phyloP scores from a whole-genome alignment of 2,329 filamentous ascomycete genomes.

The Thielaviopsis euricoi region DNA sequence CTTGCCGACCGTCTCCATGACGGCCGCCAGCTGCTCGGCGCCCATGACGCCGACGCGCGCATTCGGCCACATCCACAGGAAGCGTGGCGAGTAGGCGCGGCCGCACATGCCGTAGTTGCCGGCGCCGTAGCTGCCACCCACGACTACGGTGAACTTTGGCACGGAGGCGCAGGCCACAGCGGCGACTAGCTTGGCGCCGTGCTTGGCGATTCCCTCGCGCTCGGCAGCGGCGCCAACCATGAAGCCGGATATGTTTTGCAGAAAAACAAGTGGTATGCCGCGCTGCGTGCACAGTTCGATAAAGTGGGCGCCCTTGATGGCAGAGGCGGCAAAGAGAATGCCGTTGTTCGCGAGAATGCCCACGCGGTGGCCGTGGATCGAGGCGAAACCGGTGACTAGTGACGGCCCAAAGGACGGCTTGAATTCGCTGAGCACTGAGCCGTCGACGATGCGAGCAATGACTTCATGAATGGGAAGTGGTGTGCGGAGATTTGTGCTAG shows the following conservation, averaged over 20 bases:
- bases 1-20: conserved; percentile 87
- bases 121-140: conserved; percentile 83
- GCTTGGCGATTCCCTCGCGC: conserved; percentile 90
- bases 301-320: conserved; percentile 91
- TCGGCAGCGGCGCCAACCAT: conserved; percentile 94
- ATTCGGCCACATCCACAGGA: conserved; percentile 96
- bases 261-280: conserved; percentile 74
- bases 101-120: conserved; percentile 99
- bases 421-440: conserved; percentile 81
- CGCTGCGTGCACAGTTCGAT: conserved; percentile 88
- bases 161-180: conserved; percentile 88
- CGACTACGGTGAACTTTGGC: conserved; percentile 90
- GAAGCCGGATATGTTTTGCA: conserved; percentile 96
- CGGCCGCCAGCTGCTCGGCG: conserved; percentile 71
- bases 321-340: conserved; percentile 77
- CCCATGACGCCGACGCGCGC: conserved; percentile 97
- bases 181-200: conserved; percentile 90
- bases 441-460: conserved; percentile 84
- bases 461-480: conserved; percentile 78
- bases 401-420: conserved; percentile 82
- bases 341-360: conserved; percentile 94
- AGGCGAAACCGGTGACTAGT: conserved; percentile 79
- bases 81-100: conserved; percentile 75
- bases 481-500: conserved; percentile 74
- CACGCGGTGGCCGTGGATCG: conserved; percentile 77